phyloP scores from a whole-genome alignment of 192 early-diverging fungal species.

The Rhizoclosmatium sp. region DNA sequence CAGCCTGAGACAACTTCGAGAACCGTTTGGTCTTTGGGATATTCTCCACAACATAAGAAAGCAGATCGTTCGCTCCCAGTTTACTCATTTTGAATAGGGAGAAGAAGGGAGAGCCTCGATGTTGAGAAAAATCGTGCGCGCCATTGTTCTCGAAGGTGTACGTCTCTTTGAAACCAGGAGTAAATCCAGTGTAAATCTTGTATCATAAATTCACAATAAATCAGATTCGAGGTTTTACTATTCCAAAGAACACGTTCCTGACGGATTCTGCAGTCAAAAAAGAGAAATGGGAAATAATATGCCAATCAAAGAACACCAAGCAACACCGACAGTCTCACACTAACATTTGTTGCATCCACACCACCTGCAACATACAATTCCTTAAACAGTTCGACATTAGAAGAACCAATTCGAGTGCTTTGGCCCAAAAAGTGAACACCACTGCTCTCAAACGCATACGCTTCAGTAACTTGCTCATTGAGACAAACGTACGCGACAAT shows the following conservation, averaged over 20 bases:
- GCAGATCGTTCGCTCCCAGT: conserved; percentile 46
- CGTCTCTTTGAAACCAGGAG: no score
- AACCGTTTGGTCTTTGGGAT: conserved; percentile 54
- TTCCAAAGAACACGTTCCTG: no score
- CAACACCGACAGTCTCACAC: conserved; percentile 9
- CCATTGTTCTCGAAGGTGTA: neutral
- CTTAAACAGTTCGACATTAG: conserved; percentile 25
- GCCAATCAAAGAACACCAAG: conserved; percentile 23
- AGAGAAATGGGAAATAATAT: neutral
- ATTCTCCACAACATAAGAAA: conserved; percentile 45
- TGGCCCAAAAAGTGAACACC: conserved; percentile 9
- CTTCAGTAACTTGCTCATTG: conserved; percentile 15
- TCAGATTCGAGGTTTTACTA: no score
- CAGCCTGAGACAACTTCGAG: conserved; percentile 45
- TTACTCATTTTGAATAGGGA: conserved; percentile 40
- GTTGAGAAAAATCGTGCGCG: neutral
- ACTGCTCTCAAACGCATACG: conserved; percentile 26
- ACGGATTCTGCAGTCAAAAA: neutral
- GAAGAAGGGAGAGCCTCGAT: neutral
- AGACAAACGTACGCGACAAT: conserved; percentile 23
- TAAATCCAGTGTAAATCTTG: no score
- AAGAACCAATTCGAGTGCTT: neutral
- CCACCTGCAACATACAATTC: conserved; percentile 16
- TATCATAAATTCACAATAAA: no score
- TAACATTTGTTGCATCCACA: neutral